Base-by-base conservation (phyloP, 495 filamentous ascomycete species). In the Jackrogersella multiformis region DNA sequence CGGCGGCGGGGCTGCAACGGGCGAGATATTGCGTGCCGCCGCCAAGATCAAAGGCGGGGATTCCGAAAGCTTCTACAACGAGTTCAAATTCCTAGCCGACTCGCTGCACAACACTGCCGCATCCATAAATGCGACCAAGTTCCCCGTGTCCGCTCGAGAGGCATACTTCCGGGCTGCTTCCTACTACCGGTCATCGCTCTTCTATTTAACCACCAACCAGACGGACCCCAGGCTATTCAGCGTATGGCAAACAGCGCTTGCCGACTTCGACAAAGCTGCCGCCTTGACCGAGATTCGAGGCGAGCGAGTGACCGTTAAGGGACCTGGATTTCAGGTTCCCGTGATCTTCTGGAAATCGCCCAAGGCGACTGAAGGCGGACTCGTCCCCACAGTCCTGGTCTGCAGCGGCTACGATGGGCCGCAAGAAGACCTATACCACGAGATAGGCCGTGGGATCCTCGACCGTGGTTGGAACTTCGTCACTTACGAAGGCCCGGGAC, bases 211-310 rank as follows among this genome's bases (percentile, higher is more conserved):
- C 63, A 76, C 69, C 18, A 80, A 82, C 49, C 60, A 30, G 51
- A 65, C 34, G 8, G 73, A 80, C 58, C 74, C 73, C 18, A 60
- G 74, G 5, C 73, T 79, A 73, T 89, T 84, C 70, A 82, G 85
- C 59, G 85, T 85, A 74, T 92, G 89, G 76, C 87, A 90, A 60
- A 84, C 82, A 70, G 88, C 90, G 74, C 89, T 88, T 56, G 81
- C 86, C 20, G 81, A 86, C 49, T 90, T 89, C 32, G 85, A 86
- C 75, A 83, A 85, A 64, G 82, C 81, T 16, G 80, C 88, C 35
- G 56, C 74, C 13, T 21, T 67, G 5, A 55, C 78, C 5, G 69
- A 70, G 9, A 53, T 76, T 20, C 75, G 73, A 12, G 81, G 74
- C 7, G 45, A 76, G 64, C 72, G 79, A 0, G 32, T 80, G 18